These are phyloP conservation scores for Saccharomycopsis amapae DNA, from an alignment of 805 yeast genomes.

Conservation along the genomic window DNA sequence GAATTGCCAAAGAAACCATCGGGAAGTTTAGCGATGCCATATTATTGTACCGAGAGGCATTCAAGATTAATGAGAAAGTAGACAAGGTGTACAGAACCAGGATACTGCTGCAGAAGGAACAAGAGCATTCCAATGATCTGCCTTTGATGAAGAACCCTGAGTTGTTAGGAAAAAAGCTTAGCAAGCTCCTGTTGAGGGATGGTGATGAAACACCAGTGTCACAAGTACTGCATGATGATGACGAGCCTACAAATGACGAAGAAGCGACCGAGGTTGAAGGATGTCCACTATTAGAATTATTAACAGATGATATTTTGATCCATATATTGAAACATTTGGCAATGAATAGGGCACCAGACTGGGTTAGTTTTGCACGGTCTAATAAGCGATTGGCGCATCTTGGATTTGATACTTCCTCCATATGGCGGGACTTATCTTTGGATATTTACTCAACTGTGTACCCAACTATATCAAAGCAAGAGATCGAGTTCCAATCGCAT, in stretches of 20 bases:
- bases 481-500: slow-evolving; percentile 3
- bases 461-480: neutral
- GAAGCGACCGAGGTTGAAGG: slow-evolving; percentile 7
- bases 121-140: no score
- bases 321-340: slow-evolving; percentile 44
- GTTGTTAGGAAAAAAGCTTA: no score
- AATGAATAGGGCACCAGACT: slow-evolving; percentile 46
- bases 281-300: slow-evolving; percentile 23
- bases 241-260: neutral
- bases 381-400: slow-evolving; percentile 40
- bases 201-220: neutral
- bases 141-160: no score
- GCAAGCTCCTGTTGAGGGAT: neutral
- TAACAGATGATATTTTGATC: slow-evolving; percentile 55
- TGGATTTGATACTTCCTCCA: slow-evolving; percentile 14
- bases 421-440: slow-evolving; percentile 14
- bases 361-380: slow-evolving; percentile 54
- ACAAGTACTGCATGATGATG: neutral
- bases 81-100: slow-evolving; percentile 65
- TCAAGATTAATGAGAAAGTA: slow-evolving; percentile 49
- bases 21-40: slow-evolving; percentile 85
- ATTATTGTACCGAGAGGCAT: slow-evolving; percentile 62
- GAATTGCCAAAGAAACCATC: slow-evolving; percentile 59
- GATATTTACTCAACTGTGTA: slow-evolving; percentile 3
- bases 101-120: no score